phyloP scores from a whole-genome alignment of 179 eudicot genomes.

The Gypsophila paniculata region DNA sequence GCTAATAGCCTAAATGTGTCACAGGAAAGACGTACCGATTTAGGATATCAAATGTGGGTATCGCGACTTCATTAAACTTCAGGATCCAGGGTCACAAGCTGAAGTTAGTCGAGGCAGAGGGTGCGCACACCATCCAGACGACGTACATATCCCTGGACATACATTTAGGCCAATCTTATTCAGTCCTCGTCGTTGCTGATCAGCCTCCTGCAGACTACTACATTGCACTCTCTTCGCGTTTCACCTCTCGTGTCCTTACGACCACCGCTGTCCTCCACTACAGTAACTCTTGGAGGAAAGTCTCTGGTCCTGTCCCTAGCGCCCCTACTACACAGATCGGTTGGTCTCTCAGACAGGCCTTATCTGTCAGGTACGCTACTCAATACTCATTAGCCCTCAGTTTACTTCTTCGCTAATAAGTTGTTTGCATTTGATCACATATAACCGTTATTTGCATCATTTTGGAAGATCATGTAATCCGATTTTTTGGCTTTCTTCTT shows the following conservation, averaged over 20 bases:
- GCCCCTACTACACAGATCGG: conserved; percentile 67
- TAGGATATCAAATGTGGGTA: conserved; percentile 71
- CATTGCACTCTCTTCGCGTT: conserved; percentile 66
- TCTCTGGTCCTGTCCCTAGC: conserved; percentile 65
- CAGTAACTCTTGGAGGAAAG: conserved; percentile 55
- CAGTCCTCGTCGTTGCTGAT: conserved; percentile 75
- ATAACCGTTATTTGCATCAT: not conserved
- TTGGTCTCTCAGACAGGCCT: conserved; percentile 72
- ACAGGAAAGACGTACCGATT: conserved; percentile 75
- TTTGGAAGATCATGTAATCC: not conserved
- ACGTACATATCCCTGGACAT: conserved; percentile 65
- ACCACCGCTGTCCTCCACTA: conserved; percentile 79
- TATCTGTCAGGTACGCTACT: conserved; percentile 56
- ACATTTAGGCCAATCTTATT: conserved; percentile 83
- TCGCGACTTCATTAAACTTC: conserved; percentile 60
- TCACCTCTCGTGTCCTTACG: conserved; percentile 63
- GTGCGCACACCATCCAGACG: conserved; percentile 62
- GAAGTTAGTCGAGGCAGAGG: conserved; percentile 73
- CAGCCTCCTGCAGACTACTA: conserved; percentile 79
- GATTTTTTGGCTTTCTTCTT: conserved; percentile 6
- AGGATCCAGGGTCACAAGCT: conserved; percentile 70
- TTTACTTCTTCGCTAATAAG: not conserved
- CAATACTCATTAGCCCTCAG: not conserved
- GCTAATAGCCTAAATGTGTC: not conserved
- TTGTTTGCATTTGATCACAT: too few species aligned